A percentile compares a stretch with the other conserved stretches of the same genome.
These are phyloP conservation scores for Monocercomonoides exilis DNA, from an alignment of 78 protist species.

Conservation along the genomic window DNA sequence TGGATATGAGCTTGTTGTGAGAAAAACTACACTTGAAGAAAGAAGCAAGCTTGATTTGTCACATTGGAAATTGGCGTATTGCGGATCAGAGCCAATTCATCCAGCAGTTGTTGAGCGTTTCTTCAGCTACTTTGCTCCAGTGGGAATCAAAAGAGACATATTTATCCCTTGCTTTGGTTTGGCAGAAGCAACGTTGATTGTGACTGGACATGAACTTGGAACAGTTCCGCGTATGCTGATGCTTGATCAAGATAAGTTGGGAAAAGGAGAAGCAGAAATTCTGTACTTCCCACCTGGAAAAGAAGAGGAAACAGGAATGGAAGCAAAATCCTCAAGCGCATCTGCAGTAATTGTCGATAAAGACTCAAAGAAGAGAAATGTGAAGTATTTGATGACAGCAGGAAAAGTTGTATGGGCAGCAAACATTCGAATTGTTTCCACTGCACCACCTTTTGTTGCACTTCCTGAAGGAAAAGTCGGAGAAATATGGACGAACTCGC, in stretches of 20 bases:
- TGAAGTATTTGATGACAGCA: neutral
- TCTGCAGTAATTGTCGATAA: no score
- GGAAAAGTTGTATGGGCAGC: neutral
- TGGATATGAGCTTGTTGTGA: conserved; percentile 3
- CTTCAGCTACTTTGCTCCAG: neutral
- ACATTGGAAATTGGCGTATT: neutral
- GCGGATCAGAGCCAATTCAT: neutral
- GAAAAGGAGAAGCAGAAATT: neutral
- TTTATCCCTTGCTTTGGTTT: conserved; percentile 15
- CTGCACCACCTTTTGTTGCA: neutral
- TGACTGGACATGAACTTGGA: neutral
- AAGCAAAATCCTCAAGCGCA: no score
- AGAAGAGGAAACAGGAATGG: neutral
- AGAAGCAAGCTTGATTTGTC: neutral
- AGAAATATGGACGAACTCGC: conserved; percentile 10
- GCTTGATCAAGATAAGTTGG: neutral
- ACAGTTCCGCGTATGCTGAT: neutral
- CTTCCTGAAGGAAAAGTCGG: conserved; percentile 18
- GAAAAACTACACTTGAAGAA: conserved; percentile 1
- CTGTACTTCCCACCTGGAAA: neutral
- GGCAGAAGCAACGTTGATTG: conserved; percentile 6
- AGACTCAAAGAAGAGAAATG: conserved; percentile 10
- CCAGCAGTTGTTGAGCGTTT: neutral
- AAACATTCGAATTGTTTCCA: neutral
- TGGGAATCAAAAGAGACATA: neutral